phyloP scores from a whole-genome alignment of 164 flowering plant genomes.

The Vitis cinerea region DNA sequence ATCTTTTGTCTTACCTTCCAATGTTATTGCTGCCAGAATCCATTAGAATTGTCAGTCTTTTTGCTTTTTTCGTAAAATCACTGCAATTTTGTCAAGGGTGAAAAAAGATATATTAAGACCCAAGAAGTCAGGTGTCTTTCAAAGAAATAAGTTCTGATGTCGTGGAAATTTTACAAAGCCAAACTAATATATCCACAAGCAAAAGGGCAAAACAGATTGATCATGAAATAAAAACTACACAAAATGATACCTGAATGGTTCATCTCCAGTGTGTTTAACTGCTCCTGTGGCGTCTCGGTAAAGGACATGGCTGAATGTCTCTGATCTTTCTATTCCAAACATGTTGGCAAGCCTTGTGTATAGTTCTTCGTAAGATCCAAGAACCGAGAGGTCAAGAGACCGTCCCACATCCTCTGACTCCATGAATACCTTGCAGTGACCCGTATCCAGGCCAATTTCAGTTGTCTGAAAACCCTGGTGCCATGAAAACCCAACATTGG shows the following conservation, averaged over 20 bases:
- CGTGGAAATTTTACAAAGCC: background rate
- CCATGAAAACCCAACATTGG: conserved; percentile 33
- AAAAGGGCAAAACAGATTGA: background rate
- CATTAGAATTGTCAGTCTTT: conserved; percentile 49
- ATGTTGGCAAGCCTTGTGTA: conserved; percentile 53
- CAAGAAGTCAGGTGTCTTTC: background rate
- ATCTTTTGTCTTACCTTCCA: conserved; percentile 35
- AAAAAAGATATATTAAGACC: background rate
- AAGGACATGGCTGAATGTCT: conserved; percentile 45
- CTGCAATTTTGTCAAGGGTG: conserved; percentile 34
- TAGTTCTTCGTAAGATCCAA: conserved; percentile 80
- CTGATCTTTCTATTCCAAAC: conserved; percentile 60
- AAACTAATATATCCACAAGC: background rate
- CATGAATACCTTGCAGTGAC: conserved; percentile 79
- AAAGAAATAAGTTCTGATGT: background rate
- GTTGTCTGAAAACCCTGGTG: conserved; percentile 20
- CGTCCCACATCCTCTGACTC: conserved; percentile 83
- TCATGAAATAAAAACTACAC: background rate
- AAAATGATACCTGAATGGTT: conserved; percentile 65
- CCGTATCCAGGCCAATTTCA: conserved; percentile 45
- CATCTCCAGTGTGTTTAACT: conserved; percentile 64
- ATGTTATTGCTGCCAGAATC: conserved; percentile 39
- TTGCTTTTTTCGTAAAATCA: conserved; percentile 54
- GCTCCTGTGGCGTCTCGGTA: conserved; percentile 60
- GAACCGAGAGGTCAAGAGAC: conserved; percentile 67